phyloP scores from a whole-genome alignment of 345 rosid genomes.

The Brassica incana region DNA sequence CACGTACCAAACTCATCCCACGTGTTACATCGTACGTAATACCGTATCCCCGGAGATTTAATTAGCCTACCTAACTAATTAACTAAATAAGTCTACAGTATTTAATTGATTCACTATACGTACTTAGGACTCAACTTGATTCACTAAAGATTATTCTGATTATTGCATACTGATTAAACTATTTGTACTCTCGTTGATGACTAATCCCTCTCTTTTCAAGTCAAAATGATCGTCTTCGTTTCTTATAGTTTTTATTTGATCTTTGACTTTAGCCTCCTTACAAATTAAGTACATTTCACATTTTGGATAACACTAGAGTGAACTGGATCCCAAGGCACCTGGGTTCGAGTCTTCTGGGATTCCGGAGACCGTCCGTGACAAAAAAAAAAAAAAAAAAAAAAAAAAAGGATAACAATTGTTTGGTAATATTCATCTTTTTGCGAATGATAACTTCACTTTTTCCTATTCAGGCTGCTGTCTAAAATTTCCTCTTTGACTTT shows the following conservation, averaged over 20 bases:
- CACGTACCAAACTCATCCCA: constrained; percentile 39
- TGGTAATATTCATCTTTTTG: constrained; percentile 9
- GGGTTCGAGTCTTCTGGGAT: too few relatives aligned
- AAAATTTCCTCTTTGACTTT: constrained; percentile 27
- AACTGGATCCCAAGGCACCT: too few relatives aligned
- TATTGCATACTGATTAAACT: constrained; percentile 6
- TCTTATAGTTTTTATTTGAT: constrained; percentile 7
- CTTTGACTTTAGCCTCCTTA: constrained; percentile 31
- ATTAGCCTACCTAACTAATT: constrained; percentile 25
- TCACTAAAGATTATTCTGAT: constrained; percentile 18
- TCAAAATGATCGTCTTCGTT: constrained; percentile 20
- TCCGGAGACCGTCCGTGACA: too few relatives aligned
- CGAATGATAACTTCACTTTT: constrained; percentile 10
- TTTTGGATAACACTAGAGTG: neutral
- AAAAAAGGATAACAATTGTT: constrained; percentile 3
- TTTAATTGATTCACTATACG: constrained; percentile 13
- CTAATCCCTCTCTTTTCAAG: constrained; percentile 27
- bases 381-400: too few relatives aligned
- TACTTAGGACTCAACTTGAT: constrained; percentile 36
- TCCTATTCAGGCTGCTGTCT: constrained; percentile 19
- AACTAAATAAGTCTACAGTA: constrained; percentile 12
- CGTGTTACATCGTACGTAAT: constrained; percentile 40
- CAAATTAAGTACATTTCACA: constrained; percentile 27
- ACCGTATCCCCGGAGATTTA: constrained; percentile 35
- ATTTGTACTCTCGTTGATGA: constrained; percentile 11